A percentile compares a stretch with the other conserved stretches of the same genome.
Evolutionary conservation across 257 asterid genomes (phyloP).

Genomic region (Fraxinus pennsylvanica): DNA sequence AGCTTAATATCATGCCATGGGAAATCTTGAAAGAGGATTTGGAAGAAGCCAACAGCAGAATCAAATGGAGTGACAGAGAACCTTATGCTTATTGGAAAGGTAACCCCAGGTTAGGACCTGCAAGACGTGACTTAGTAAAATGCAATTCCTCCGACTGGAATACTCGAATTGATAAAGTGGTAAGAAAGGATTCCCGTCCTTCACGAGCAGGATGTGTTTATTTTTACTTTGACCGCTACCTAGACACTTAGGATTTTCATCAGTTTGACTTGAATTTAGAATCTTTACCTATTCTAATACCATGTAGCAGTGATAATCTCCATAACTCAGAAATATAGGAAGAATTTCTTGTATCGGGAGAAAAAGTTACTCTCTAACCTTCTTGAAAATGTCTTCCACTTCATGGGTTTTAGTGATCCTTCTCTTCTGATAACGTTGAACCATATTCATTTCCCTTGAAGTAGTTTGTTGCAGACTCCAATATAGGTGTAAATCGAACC

Average conservation of each 20-base stretch:
- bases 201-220: background rate
- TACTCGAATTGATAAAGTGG: slow-evolving; percentile 63
- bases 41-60: slow-evolving; percentile 43
- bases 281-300: background rate
- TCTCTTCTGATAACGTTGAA: too few species aligned
- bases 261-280: background rate
- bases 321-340: background rate
- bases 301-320: background rate
- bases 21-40: slow-evolving; percentile 58
- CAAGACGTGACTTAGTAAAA: slow-evolving; percentile 42
- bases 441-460: too few species aligned
- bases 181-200: slow-evolving; percentile 19
- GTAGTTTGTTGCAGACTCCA: too few species aligned
- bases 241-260: background rate
- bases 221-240: background rate
- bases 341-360: background rate
- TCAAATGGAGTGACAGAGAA: slow-evolving; percentile 67
- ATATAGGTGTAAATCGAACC: too few species aligned
- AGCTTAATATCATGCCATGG: slow-evolving; percentile 83
- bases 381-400: background rate
- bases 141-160: slow-evolving; percentile 65
- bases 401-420: background rate
- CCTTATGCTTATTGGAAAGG: slow-evolving; percentile 95
- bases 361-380: background rate
- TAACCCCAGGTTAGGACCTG: slow-evolving; percentile 38